Evolutionary conservation across 257 asterid species (phyloP), one percentile per base, ranked within the genome.

Genomic region (Linaria vulgaris): DNA sequence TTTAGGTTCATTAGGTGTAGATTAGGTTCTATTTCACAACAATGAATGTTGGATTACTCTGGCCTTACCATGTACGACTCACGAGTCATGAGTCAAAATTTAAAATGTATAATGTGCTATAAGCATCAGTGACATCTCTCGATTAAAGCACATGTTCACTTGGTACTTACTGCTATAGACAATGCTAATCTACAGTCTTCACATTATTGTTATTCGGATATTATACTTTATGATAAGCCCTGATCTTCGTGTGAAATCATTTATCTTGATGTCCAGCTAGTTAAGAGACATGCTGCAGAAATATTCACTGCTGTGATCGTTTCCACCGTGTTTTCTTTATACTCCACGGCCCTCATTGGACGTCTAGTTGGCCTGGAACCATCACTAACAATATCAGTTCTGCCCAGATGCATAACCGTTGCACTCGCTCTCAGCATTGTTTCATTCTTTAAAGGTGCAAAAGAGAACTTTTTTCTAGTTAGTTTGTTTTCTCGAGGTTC

Each of bases 331-430:
- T 92, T 92, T 66, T 92, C 99, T 0, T 65, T 92, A 73, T 92
- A 92, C 53, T 92, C 99, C 8, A 92, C 99, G 30, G 97, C 99
- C 59, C 75, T 92, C 41, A 45, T 76, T 9, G 99, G 99, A 55
- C 94, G 97, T 53, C 80, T 92, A 2, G 63, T 92, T 3, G 91
- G 94, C 5, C 73, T 92, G 13, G 97, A 92, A 63, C 90, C 92
- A 39, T 67, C 77, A 63, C 66, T 92, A 20, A 82, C 97, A 1
- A 24, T 92, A 68, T 89, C 99, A 21, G 63, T 92, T 49, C 90
- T 92, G 3, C 99, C 99, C n/a, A 86, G 99, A 87, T 92, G 99
- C 86, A 85, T 92, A 45, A 92, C 99, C n/a, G 97, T 92, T 9
- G 99, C 99, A 24, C 86, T 92, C 48, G 99, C 97, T 53, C 97